phyloP scores from a whole-genome alignment of 2,329 filamentous ascomycete species.

The Talaromyces sp. region DNA sequence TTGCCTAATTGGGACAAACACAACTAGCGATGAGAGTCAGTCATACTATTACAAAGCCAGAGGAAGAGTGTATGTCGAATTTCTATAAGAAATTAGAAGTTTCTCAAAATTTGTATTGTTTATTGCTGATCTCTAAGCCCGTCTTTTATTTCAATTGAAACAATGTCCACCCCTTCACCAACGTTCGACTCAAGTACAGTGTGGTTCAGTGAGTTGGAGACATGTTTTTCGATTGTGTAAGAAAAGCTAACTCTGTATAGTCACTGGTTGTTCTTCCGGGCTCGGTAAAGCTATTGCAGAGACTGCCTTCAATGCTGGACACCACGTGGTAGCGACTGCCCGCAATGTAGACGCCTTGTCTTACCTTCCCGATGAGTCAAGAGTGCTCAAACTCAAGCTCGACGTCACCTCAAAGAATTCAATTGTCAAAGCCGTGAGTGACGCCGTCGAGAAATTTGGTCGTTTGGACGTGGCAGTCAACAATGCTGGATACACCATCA shows the following conservation, averaged over 20 bases:
- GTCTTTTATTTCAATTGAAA: not conserved
- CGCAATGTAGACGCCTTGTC: conserved; percentile 39
- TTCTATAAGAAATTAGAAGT: not conserved
- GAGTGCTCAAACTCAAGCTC: conserved; percentile 42
- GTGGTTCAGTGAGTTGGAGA: conserved; percentile 32
- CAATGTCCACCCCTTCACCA: conserved; percentile 3
- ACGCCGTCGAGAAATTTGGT: conserved; percentile 29
- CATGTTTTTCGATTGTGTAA: not conserved
- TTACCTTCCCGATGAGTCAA: conserved; percentile 33
- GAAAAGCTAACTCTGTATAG: conserved; percentile 21
- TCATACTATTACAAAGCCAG: not conserved
- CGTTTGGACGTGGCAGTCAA: conserved; percentile 27
- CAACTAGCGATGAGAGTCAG: not conserved
- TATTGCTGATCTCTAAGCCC: not conserved
- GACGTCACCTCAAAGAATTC: conserved; percentile 42
- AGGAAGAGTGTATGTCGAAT: not conserved
- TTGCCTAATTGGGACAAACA: conserved; percentile 1
- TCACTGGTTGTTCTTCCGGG: conserved; percentile 47
- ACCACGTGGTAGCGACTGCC: conserved; percentile 45
- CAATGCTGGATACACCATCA: conserved; percentile 17
- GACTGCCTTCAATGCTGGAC: conserved; percentile 31
- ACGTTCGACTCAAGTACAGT: conserved; percentile 17
- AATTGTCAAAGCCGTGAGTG: conserved; percentile 30
- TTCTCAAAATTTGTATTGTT: no score
- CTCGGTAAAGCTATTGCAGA: conserved; percentile 40